Conservation (phyloP, 2,329 filamentous ascomycete species). For the Bertia moriformis region DNA sequence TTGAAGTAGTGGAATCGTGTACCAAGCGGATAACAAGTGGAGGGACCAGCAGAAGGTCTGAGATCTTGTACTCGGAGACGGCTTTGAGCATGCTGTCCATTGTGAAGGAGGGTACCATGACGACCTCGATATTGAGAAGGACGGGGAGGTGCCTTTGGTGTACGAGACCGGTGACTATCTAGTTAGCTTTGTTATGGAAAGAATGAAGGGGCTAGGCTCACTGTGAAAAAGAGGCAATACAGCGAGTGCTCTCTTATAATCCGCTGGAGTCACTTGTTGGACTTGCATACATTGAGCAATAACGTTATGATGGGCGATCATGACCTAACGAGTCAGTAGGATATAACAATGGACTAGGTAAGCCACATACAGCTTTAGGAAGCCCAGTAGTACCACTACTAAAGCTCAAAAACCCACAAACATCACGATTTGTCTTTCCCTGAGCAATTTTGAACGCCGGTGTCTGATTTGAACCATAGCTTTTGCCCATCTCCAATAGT, state of each 20-base stretch:
- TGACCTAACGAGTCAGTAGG: constrained; percentile 17
- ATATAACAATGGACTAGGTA: not conserved
- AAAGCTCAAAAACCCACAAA: constrained; percentile 36
- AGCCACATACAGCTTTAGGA: constrained; percentile 23
- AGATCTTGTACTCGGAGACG: constrained; percentile 33
- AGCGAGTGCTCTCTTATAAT: constrained; percentile 34
- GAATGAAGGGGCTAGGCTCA: constrained; percentile 5
- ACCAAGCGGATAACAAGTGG: constrained; percentile 47
- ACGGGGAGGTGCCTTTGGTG: constrained; percentile 49
- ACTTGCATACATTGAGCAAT: constrained; percentile 48
- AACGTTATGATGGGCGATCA: constrained; percentile 36
- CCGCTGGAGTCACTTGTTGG: constrained; percentile 29
- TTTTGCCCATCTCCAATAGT: constrained; percentile 13
- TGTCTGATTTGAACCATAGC: constrained; percentile 12
- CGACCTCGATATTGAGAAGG: constrained; percentile 48
- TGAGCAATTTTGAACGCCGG: constrained; percentile 16
- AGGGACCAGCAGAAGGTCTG: constrained; percentile 41
- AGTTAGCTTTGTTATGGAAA: not conserved
- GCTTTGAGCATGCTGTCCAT: constrained; percentile 40
- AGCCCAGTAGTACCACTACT: constrained; percentile 31
- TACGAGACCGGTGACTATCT: constrained; percentile 38
- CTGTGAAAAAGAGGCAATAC: constrained; percentile 47
- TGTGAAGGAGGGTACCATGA: constrained; percentile 50
- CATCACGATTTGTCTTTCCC: constrained; percentile 38
- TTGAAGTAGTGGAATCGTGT: constrained; percentile 32